Conservation (phyloP, 2,329 filamentous ascomycete species). For the Fusarium sp. region DNA sequence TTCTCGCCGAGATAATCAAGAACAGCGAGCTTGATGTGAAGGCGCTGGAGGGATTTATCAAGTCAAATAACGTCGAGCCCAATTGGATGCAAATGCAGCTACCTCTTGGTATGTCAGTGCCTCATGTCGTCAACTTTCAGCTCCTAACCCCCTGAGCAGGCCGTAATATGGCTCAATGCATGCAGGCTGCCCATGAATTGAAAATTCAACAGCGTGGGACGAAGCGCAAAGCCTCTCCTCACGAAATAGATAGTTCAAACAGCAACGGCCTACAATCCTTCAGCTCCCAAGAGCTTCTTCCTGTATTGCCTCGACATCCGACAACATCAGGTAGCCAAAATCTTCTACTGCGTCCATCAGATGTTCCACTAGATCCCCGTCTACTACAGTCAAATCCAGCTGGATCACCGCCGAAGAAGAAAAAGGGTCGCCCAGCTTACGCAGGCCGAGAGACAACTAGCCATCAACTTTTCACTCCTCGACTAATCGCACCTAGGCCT, state of each 20-base stretch:
- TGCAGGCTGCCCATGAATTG: constrained; percentile 54
- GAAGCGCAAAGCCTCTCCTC: constrained; percentile 49
- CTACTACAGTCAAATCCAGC: constrained; percentile 10
- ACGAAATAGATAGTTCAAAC: constrained; percentile 49
- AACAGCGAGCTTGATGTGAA: constrained; percentile 62
- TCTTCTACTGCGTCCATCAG: constrained; percentile 44
- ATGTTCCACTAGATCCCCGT: constrained; percentile 13
- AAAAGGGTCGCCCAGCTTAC: constrained; percentile 59
- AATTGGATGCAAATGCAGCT: constrained; percentile 62
- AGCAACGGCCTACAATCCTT: constrained; percentile 13
- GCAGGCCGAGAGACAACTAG: constrained; percentile 54
- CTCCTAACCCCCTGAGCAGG: constrained; percentile 48
- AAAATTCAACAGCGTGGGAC: constrained; percentile 46
- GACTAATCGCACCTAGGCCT: constrained; percentile 48
- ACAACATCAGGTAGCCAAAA: constrained; percentile 1
- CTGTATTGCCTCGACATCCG: constrained; percentile 7
- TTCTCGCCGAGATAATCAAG: constrained; percentile 69
- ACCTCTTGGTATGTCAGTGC: constrained; percentile 54
- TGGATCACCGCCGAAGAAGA: constrained; percentile 47
- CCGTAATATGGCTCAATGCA: constrained; percentile 60
- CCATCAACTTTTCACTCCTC: constrained; percentile 49
- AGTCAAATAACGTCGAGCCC: constrained; percentile 53
- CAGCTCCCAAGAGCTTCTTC: constrained; percentile 10
- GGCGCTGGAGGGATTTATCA: constrained; percentile 61
- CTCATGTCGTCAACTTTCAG: background rate